Base-by-base conservation (phyloP, 306 rosid species). In the Carpinus fangiana region DNA sequence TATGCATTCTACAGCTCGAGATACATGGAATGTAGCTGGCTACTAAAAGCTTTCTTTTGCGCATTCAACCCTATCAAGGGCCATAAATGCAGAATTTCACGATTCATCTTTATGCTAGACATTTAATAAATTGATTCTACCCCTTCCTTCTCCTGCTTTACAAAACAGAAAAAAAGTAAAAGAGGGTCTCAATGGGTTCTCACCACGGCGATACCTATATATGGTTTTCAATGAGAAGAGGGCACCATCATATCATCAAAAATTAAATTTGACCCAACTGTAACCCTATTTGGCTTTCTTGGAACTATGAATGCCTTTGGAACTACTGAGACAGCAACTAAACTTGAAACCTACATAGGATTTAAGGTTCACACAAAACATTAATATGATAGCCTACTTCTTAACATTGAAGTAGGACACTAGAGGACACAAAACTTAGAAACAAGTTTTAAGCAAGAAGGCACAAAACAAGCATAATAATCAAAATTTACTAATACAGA, bases 271-370 rank as follows among this genome's bases (percentile, higher is more conserved):
- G 20, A 17, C 72, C 26, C 12, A 18, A 59, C 65, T 59, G 5
- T 59, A 11, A 17, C 7, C 8, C 26, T 4, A 18, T n/a, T 9
- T 66, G 28, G 48, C 72, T 18, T 66, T 38, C 51, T 9, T 13
- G 38, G 26, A n/a, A 23, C 72, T 66, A 12, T 66, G 8, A 38
- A 66, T 4, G 51, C 72, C 72, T 66, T 18, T 17, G 51, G 13
- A 13, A 7, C 26, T 67, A 41, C 31, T 10, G 28, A 16, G 50
- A 67, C 26, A 67, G 72, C 72, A 67, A 17, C 28, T 41, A 41
- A 67, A 67, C 51, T 67, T 17, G 72, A 67, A 67, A 67, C 72
- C n/a, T 67, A 38, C 20, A 10, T 67, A 21, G 51, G 51, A 46
- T n/a, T 18, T 67, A 41, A 67, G 0, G 31, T n/a, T 67, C 23